Evolutionary conservation across 2,329 filamentous ascomycete genomes (phyloP), one percentile per base, ranked within the genome.

Genomic region (Sphaerostilbella broomeana): DNA sequence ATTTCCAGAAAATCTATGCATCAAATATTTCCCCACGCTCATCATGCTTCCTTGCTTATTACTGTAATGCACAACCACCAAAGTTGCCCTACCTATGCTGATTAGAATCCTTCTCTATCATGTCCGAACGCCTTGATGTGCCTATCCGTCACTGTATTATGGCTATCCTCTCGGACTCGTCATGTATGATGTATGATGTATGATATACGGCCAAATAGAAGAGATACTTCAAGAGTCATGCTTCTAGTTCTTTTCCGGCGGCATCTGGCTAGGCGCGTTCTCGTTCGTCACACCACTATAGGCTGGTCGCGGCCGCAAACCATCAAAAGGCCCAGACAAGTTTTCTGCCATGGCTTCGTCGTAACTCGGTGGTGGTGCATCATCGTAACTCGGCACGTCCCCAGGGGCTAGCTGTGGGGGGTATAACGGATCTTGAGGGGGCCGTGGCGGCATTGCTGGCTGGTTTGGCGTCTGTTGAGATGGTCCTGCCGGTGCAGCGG

Each of bases 321-420:
- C 84, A 56, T 86, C 76, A 40, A 87, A 77, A 2, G 86, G 85
- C 24, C 77, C 81, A 0, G 68, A 61, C 46, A 92, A 63, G 43
- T 81, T 77, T 48, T 86, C 81, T 6, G 87, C 88, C 63, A 95
- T 81, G 10, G 87, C 88, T 61, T 95, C 89, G 62, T 95, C 88
- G 56, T 97, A 97, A 54, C 86, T 95, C 6, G 89, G 89, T 13
- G 90, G 89, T n/a, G 89, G 89, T n/a, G 87, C 86, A 40, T 92
- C 87, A 21, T 86, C 81, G 47, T 75, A 69, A 1, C 59, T 55
- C 13, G 67, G 60, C 2, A 59, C 69, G 24, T 71, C 69, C n/a
- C 58, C 57, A 1, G 59, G 55, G 4, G 46, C 51, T 15, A 79
- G 60, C 51, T 79, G 76, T 4, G 77, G 75, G 12, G 76, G 77